Evolutionary conservation across 2,329 filamentous ascomycete genomes (phyloP).

Genomic region (Neopestalotiopsis sp.): DNA sequence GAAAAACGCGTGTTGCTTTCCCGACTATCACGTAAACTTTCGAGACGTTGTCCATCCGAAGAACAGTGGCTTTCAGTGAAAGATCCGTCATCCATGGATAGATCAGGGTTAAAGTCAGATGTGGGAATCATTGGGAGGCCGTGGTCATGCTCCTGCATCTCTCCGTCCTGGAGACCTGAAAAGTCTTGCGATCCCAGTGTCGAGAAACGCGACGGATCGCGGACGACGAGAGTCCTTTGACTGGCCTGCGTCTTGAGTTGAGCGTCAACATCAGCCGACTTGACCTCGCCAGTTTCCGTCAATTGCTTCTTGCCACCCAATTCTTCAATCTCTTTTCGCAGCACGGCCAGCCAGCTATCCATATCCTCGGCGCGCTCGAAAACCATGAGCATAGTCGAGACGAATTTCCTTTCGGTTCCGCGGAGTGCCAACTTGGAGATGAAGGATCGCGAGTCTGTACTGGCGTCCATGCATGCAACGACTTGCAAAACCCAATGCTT

Average conservation of each 20-base stretch:
- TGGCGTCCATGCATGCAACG: conserved; percentile 66
- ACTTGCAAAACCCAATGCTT: conserved; percentile 82
- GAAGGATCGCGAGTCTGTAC: conserved; percentile 64
- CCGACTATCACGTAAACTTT: conserved; percentile 58
- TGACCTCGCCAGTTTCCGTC: conserved; percentile 63
- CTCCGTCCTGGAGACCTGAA: conserved; percentile 36
- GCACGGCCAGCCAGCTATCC: conserved; percentile 73
- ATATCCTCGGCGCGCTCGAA: conserved; percentile 76
- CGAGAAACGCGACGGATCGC: conserved; percentile 53
- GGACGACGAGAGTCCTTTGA: conserved; percentile 52
- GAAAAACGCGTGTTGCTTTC: conserved; percentile 60
- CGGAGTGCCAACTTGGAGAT: conserved; percentile 69
- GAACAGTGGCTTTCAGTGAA: conserved; percentile 62
- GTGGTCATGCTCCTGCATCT: conserved; percentile 29
- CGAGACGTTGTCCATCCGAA: conserved; percentile 62
- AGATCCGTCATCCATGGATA: conserved; percentile 59
- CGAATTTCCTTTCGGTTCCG: conserved; percentile 58
- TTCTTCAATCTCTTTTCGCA: conserved; percentile 73
- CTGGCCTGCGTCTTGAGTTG: conserved; percentile 45
- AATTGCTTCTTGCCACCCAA: conserved; percentile 69
- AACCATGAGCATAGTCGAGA: conserved; percentile 72
- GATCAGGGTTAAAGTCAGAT: conserved; percentile 41
- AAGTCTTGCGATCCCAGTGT: conserved; percentile 42
- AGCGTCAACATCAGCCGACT: conserved; percentile 42
- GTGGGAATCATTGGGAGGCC: conserved; percentile 33